phyloP scores from a whole-genome alignment of 1,139 yeast genomes.

The Taphrina deformans region DNA sequence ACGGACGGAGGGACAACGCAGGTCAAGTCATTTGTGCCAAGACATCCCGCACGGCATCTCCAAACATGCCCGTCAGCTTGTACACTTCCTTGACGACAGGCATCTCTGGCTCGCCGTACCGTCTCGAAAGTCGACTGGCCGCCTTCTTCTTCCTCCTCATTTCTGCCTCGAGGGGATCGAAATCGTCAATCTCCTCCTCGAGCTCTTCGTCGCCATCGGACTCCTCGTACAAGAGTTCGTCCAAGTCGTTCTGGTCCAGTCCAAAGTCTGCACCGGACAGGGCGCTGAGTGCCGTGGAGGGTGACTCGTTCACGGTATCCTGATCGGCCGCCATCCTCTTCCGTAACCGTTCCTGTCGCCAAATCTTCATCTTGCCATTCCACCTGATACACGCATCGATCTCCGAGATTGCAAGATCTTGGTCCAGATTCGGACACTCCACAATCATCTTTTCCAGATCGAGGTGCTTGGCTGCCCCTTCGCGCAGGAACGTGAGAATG shows the following conservation, averaged over 20 bases:
- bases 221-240: constrained; percentile 51
- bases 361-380: constrained; percentile 50
- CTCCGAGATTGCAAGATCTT: constrained; percentile 49
- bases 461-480: constrained; percentile 48
- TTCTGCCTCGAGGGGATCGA: constrained; percentile 40
- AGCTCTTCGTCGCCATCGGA: constrained; percentile 36
- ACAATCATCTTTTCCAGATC: constrained; percentile 45
- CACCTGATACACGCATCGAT: constrained; percentile 51
- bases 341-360: constrained; percentile 44
- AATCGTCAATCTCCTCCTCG: constrained; percentile 35
- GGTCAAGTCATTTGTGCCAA: constrained; percentile 8
- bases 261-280: constrained; percentile 59
- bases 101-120: constrained; percentile 39
- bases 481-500: constrained; percentile 62
- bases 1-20: neutral
- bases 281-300: constrained; percentile 52
- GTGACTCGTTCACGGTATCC: constrained; percentile 51
- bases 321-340: constrained; percentile 42
- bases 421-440: constrained; percentile 45
- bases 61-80: constrained; percentile 31
- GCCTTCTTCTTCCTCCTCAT: constrained; percentile 36
- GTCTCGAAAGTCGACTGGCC: constrained; percentile 21
- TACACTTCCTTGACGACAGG: constrained; percentile 38
- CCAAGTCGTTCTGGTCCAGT: constrained; percentile 57
- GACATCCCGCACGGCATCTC: constrained; percentile 12